Evolutionary conservation across 805 yeast species (phyloP), one percentile per base, ranked within the genome.

Genomic region (Nakazawaea holstii): DNA sequence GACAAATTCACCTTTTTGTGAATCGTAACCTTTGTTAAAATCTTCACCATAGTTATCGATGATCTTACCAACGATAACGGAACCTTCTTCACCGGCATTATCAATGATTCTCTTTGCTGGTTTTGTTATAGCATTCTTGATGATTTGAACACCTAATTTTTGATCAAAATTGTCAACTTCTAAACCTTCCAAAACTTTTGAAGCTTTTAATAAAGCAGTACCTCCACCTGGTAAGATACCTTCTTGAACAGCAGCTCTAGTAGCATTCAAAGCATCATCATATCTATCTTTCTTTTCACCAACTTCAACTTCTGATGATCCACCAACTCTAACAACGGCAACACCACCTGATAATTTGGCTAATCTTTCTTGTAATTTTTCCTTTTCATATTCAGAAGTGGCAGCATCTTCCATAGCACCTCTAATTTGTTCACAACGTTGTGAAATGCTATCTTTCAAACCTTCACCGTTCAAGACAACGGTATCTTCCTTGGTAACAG

Each of bases 191-290:
- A 94, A 77, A 53, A 82, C 68, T 59, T 80, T 76, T 46, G 95
- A 79, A 44, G 98, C 97, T 79, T 94, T 94, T 62, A 89, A 78
- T 64, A 94, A 78, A 49, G 99, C 99, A 56, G 97, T 89, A 73
- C 99, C 99, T 68, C 99, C 99, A 74, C 99, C 99, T 64, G 99
- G 99, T 57, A 94, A 79, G 65, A 94, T 90, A 73, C 99, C 99
- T 72, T 89, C 96, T 72, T 92, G 92, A 54, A 94, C 96, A 55
- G 99, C 99, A 50, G 99, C 97, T 72, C 98, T 89, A 46, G 98
- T 94, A 48, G 99, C 97, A 66, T 94, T 92, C 66, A 94, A 79
- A 27, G 99, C 98, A 74, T 94, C 99, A 61, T 94, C 98, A 64
- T 90, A 88, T 73, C 99, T 86, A 69, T 94, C 99, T 77, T 94